These are phyloP conservation scores for Saccharomycopsis sp. DNA, from an alignment of 805 yeast species.

Conservation along the genomic window DNA sequence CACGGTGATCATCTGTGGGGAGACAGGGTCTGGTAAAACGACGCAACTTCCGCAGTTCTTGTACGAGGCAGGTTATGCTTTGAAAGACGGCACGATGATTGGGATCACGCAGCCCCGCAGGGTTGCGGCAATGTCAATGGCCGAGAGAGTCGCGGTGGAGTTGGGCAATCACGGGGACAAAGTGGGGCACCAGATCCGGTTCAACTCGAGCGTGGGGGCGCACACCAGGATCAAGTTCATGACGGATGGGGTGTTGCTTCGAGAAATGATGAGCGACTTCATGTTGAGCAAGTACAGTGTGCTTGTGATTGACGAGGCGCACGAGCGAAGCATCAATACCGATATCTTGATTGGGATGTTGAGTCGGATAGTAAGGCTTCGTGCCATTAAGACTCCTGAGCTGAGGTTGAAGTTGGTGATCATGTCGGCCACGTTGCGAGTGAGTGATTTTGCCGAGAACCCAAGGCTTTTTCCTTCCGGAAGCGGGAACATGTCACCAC, in stretches of 20 bases:
- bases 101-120: conserved; percentile 95
- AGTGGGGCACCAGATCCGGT: conserved; percentile 78
- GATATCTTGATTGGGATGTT: conserved; percentile 93
- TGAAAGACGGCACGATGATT: conserved; percentile 56
- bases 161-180: conserved; percentile 59
- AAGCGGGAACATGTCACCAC: no score
- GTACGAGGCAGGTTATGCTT: conserved; percentile 87
- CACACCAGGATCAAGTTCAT: conserved; percentile 75
- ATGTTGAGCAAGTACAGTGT: conserved; percentile 74
- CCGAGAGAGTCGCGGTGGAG: conserved; percentile 68
- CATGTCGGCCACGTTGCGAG: conserved; percentile 96
- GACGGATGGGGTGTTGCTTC: conserved; percentile 89
- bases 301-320: conserved; percentile 93
- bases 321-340: conserved; percentile 91
- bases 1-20: conserved; percentile 88
- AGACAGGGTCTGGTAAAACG: conserved; percentile 97
- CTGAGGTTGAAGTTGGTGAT: conserved; percentile 64
- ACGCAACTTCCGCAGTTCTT: conserved; percentile 97
- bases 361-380: conserved; percentile 70
- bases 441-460: conserved; percentile 87
- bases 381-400: conserved; percentile 44
- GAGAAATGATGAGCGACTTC: conserved; percentile 90
- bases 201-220: conserved; percentile 56
- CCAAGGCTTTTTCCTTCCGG: conserved; percentile 45
- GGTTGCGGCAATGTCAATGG: conserved; percentile 91